These are phyloP conservation scores for Glebionis coronaria DNA, from an alignment of 129 eudicot genomes.

Conservation along the genomic window DNA sequence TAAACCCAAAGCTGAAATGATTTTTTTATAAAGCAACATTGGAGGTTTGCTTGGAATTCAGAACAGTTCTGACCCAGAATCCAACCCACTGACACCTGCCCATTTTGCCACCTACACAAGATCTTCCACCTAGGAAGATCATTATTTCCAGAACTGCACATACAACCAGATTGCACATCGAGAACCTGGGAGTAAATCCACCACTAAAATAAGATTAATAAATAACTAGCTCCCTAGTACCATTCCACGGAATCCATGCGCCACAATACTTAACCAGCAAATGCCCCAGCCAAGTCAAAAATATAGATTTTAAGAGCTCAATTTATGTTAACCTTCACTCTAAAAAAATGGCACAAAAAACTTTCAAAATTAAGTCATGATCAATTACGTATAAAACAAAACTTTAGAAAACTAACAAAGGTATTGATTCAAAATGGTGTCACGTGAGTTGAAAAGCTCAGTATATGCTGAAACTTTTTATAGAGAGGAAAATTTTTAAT, in stretches of 20 bases:
- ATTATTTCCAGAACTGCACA: conserved; percentile 1
- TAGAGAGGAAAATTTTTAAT: too few species aligned
- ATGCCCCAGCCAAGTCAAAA: not conserved
- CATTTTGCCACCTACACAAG: not conserved
- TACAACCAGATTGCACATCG: not conserved
- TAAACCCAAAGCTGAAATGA: not conserved
- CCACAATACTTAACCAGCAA: conserved; percentile 5
- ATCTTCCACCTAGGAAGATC: conserved; percentile 1
- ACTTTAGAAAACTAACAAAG: not conserved
- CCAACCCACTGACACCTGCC: not conserved
- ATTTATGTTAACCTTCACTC: conserved; percentile 11
- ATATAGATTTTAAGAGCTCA: not conserved
- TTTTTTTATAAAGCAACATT: not conserved
- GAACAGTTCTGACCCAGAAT: not conserved
- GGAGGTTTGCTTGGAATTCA: not conserved
- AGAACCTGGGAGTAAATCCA: not conserved
- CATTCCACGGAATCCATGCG: not conserved
- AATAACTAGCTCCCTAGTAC: conserved; percentile 2
- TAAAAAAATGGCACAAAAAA: conserved; percentile 6
- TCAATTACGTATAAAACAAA: not conserved
- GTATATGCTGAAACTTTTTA: too few species aligned
- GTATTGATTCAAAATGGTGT: too few species aligned
- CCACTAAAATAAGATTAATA: not conserved
- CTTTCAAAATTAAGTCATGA: conserved; percentile 2
- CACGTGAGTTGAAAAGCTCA: too few species aligned